phyloP scores from a whole-genome alignment of 441 rosid species.

The Pelargonium fulgidum region DNA sequence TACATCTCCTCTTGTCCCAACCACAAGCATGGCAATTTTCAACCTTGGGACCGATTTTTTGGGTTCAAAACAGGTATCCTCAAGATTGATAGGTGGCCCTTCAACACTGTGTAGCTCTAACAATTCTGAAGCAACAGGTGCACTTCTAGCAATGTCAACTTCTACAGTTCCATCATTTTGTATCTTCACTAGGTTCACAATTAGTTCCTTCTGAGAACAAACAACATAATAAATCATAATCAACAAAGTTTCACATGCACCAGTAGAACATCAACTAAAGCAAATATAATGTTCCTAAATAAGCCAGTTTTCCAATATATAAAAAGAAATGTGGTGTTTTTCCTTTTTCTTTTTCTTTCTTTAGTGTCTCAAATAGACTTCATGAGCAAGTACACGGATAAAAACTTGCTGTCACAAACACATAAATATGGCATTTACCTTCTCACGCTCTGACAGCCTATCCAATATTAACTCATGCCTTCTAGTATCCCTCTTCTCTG shows the following conservation, averaged over 20 bases:
- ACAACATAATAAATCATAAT: conserved; percentile 19
- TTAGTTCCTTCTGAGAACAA: conserved; percentile 61
- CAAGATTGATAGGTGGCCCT: conserved; percentile 35
- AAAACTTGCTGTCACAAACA: conserved; percentile 16
- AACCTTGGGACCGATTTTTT: conserved; percentile 66
- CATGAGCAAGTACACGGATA: conserved; percentile 1
- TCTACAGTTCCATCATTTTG: conserved; percentile 95
- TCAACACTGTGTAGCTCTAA: conserved; percentile 59
- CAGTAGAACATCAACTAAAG: not conserved
- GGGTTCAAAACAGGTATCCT: conserved; percentile 33
- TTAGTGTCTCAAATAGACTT: not conserved
- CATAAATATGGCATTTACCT: conserved; percentile 39
- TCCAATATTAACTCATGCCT: conserved; percentile 59
- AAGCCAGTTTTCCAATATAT: not conserved
- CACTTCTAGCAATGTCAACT: conserved; percentile 62
- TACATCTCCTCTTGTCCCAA: conserved; percentile 99
- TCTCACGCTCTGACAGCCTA: conserved; percentile 68
- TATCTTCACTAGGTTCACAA: conserved; percentile 73
- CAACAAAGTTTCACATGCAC: conserved; percentile 2
- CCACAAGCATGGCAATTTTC: conserved; percentile 77
- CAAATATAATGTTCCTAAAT: not conserved
- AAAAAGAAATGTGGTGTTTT: not conserved
- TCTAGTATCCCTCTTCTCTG: conserved; percentile 43
- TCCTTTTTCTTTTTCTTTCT: too few species aligned
- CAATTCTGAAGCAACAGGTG: conserved; percentile 71